These are phyloP conservation scores for Syzygium aromaticum DNA, from an alignment of 345 rosid species.

Conservation along the genomic window DNA sequence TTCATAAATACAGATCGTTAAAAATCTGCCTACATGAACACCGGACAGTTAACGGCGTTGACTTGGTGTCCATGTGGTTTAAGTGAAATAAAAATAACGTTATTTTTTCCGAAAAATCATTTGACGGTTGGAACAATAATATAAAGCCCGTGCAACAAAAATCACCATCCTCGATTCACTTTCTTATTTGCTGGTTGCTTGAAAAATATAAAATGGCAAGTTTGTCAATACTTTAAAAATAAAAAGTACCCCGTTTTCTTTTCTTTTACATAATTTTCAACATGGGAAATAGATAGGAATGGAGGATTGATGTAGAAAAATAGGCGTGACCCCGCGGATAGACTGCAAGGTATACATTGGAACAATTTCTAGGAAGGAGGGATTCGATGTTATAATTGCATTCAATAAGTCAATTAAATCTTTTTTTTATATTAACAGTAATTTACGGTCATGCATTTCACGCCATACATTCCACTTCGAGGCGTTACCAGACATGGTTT, in stretches of 20 bases:
- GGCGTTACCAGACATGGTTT: background rate
- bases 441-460: background rate
- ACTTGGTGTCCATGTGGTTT: rapidly evolving
- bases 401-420: background rate
- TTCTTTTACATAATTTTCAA: background rate
- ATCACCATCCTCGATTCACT: background rate
- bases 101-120: no score
- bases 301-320: background rate
- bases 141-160: background rate
- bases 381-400: background rate
- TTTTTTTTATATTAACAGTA: background rate
- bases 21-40: no score
- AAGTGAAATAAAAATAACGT: no score
- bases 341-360: background rate
- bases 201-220: background rate
- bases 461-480: background rate
- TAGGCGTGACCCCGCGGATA: background rate
- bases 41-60: no score
- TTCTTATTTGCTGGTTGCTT: background rate
- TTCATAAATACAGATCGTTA: no score
- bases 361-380: background rate
- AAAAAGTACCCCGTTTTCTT: background rate
- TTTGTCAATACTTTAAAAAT: background rate
- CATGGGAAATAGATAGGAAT: background rate
- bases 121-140: no score